Evolutionary conservation across 805 yeast genomes (phyloP).

Genomic region (Danielozyma ontarioensis): DNA sequence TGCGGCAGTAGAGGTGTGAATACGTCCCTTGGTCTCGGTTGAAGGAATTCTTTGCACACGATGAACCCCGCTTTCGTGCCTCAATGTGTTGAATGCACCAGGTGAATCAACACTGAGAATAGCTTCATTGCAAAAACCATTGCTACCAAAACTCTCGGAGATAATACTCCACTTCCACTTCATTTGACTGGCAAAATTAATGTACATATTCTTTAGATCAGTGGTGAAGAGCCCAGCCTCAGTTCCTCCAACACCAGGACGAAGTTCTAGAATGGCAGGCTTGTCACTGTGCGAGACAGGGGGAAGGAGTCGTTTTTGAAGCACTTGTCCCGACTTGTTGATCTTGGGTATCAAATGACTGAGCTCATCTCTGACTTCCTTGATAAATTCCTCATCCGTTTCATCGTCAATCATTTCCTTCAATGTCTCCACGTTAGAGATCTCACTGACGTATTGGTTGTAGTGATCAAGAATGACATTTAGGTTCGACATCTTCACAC

Average conservation of each 20-base stretch:
- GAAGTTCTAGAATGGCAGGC: slow-evolving; percentile 74
- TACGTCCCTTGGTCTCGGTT: slow-evolving; percentile 90
- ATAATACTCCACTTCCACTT: slow-evolving; percentile 65
- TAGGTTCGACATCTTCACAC: slow-evolving; percentile 27
- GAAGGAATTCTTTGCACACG: slow-evolving; percentile 92
- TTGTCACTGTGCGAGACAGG: slow-evolving; percentile 70
- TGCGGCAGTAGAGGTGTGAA: slow-evolving; percentile 95
- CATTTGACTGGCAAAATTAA: slow-evolving; percentile 57
- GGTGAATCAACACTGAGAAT: slow-evolving; percentile 62
- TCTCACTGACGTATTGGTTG: slow-evolving; percentile 19
- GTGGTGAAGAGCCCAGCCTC: slow-evolving; percentile 87
- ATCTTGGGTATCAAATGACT: slow-evolving; percentile 42
- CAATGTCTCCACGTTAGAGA: slow-evolving; percentile 21
- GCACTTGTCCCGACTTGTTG: slow-evolving; percentile 31
- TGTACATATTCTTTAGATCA: slow-evolving; percentile 79
- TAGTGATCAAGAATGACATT: slow-evolving; percentile 28
- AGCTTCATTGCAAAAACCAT: slow-evolving; percentile 73
- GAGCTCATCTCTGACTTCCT: slow-evolving; percentile 62
- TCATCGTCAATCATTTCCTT: slow-evolving; percentile 24
- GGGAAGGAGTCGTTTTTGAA: slow-evolving; percentile 66
- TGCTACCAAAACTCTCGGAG: slow-evolving; percentile 49
- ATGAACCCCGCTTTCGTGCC: slow-evolving; percentile 93
- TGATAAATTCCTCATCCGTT: slow-evolving; percentile 40
- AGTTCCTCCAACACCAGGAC: slow-evolving; percentile 96
- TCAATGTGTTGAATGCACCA: slow-evolving; percentile 67